Conservation (phyloP, 805 yeast genomes). For the Nadsonia fulvescens region DNA sequence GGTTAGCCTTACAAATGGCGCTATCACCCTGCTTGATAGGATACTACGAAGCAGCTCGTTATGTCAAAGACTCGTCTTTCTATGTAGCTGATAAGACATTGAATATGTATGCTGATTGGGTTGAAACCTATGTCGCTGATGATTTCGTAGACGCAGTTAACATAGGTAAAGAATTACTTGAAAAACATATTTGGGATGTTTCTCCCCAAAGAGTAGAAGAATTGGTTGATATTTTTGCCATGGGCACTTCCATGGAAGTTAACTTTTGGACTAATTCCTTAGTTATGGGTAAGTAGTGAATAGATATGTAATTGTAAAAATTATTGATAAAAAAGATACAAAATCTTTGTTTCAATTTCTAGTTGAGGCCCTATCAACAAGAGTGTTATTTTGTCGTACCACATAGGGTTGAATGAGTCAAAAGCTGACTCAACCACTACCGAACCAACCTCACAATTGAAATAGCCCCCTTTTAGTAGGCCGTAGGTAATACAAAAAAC, state of each 20-base stretch:
- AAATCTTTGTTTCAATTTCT: too few species aligned
- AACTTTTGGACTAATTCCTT: slow-evolving; percentile 40
- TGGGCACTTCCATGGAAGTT: slow-evolving; percentile 42
- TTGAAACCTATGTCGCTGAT: slow-evolving; percentile 39
- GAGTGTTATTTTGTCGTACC: too few species aligned
- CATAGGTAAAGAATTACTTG: slow-evolving; percentile 32
- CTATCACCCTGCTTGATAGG: slow-evolving; percentile 65
- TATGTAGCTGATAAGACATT: slow-evolving; percentile 10
- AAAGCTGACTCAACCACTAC: too few species aligned
- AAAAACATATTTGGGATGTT: slow-evolving; percentile 24
- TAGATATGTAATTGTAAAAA: too few species aligned
- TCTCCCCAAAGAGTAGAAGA: slow-evolving; percentile 29
- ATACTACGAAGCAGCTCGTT: slow-evolving; percentile 36
- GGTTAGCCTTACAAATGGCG: slow-evolving; percentile 49
- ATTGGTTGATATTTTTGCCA: slow-evolving; percentile 38
- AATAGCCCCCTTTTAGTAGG: too few species aligned
- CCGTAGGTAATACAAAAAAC: too few species aligned
- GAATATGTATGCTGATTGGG: slow-evolving; percentile 30
- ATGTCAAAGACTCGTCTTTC: slow-evolving; percentile 16
- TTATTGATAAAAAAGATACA: too few species aligned
- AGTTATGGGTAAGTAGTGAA: slow-evolving; percentile 3
- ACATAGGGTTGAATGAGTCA: too few species aligned
- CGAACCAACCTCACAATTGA: too few species aligned
- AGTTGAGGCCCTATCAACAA: too few species aligned
- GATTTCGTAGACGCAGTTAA: slow-evolving; percentile 37